Conservation (phyloP, 2,329 filamentous ascomycete species). For the Ambrosiella xylebori region DNA sequence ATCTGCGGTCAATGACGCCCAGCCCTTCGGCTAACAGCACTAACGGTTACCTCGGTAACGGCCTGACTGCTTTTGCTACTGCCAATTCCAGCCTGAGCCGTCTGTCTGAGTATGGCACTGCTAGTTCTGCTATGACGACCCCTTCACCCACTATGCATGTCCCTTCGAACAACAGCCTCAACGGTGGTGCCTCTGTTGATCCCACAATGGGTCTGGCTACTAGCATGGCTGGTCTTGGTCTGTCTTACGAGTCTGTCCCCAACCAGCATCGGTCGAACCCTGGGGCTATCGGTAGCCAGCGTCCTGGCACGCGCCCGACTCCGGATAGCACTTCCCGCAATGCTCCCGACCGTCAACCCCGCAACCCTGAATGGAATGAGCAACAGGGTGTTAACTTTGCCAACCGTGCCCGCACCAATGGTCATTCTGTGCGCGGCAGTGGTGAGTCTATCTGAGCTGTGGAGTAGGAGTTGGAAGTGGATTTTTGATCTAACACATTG, state of each 20-base stretch:
- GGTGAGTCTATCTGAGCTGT: slow-evolving; percentile 26
- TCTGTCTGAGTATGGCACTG: slow-evolving; percentile 16
- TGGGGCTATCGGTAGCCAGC: slow-evolving; percentile 49
- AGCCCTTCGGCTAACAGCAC: slow-evolving; percentile 63
- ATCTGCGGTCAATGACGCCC: slow-evolving; percentile 84
- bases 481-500: too few species aligned
- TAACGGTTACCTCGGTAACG: slow-evolving; percentile 50
- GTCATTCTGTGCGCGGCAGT: slow-evolving; percentile 44
- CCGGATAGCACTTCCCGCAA: slow-evolving; percentile 22
- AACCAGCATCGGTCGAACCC: slow-evolving; percentile 28
- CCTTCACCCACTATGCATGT: slow-evolving; percentile 21
- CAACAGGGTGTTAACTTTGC: slow-evolving; percentile 36
- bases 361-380: slow-evolving; percentile 40
- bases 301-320: slow-evolving; percentile 25
- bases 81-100: slow-evolving; percentile 10
- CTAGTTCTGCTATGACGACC: slow-evolving; percentile 16
- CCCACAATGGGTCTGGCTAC: slow-evolving; percentile 10
- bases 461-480: not conserved
- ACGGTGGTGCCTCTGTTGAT: slow-evolving; percentile 15
- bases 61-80: slow-evolving; percentile 29
- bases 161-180: slow-evolving; percentile 15
- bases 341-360: slow-evolving; percentile 44
- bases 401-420: slow-evolving; percentile 36
- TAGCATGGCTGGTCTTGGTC: slow-evolving; percentile 6
- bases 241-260: slow-evolving; percentile 1